Evolutionary conservation across 2,329 filamentous ascomycete species (phyloP).

Genomic region (Falciphora oryzae): DNA sequence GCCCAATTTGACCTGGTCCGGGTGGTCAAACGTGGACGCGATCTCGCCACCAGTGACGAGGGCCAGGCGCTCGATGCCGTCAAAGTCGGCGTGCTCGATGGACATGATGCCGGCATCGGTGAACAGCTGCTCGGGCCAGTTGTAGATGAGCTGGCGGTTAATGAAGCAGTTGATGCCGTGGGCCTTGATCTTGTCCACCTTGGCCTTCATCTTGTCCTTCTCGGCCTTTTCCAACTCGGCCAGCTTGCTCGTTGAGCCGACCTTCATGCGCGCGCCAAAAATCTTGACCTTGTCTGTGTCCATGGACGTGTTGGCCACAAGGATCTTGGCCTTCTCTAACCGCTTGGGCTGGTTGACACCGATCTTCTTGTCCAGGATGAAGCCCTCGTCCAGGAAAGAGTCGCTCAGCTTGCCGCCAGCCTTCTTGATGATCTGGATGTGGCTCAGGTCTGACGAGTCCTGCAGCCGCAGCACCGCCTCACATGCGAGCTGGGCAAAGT

Average conservation of each 20-base stretch:
- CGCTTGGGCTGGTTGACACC: constrained; percentile 98
- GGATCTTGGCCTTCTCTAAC: constrained; percentile 95
- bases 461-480: constrained; percentile 88
- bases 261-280: constrained; percentile 94
- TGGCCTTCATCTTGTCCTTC: constrained; percentile 98
- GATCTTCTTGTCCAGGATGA: constrained; percentile 98
- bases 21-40: constrained; percentile 95
- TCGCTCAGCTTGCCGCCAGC: constrained; percentile 95
- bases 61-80: constrained; percentile 91
- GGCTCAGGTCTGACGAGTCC: constrained; percentile 86
- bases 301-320: constrained; percentile 98
- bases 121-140: constrained; percentile 99
- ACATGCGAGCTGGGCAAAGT: constrained; percentile 84
- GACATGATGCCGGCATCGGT: constrained; percentile 96
- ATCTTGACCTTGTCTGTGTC: constrained; percentile 99
- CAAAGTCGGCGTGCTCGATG: constrained; percentile 98
- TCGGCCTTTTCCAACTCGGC: constrained; percentile 98
- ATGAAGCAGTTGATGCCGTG: constrained; percentile 99
- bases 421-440: constrained; percentile 99
- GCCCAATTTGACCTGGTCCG: constrained; percentile 92
- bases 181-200: constrained; percentile 97
- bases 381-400: constrained; percentile 95
- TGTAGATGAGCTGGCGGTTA: constrained; percentile 98
- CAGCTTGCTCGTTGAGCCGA: constrained; percentile 90
- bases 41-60: constrained; percentile 97